Percentiles rank a stretch among this genome's conserved stretches.
Evolutionary conservation across 805 yeast genomes (phyloP).

Genomic region (Cyberlindnera bimundalis): DNA sequence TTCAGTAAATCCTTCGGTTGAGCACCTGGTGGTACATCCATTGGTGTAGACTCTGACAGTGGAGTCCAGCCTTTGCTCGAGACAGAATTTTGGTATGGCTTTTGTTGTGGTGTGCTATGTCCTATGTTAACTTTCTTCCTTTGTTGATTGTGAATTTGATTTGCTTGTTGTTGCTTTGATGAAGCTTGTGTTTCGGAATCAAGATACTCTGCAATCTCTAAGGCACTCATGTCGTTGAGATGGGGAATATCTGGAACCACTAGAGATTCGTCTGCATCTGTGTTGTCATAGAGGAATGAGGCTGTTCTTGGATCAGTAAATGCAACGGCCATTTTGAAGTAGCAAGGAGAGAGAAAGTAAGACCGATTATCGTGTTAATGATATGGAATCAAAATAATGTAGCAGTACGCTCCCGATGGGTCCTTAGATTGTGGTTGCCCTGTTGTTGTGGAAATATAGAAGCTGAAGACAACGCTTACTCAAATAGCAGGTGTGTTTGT

Average conservation of each 20-base stretch:
- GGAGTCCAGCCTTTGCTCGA: slow-evolving; percentile 24
- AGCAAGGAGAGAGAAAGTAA: neutral
- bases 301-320: slow-evolving; percentile 6
- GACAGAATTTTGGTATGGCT: slow-evolving; percentile 11
- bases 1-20: slow-evolving; percentile 28
- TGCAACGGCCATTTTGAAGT: slow-evolving; percentile 3
- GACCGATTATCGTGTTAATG: too few species aligned
- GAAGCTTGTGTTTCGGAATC: slow-evolving; percentile 4
- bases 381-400: too few species aligned
- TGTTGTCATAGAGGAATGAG: slow-evolving; percentile 12
- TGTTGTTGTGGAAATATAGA: too few species aligned
- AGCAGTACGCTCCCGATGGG: too few species aligned
- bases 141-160: neutral
- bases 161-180: neutral
- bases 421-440: too few species aligned
- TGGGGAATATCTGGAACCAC: slow-evolving; percentile 13
- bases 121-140: neutral
- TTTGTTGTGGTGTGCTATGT: slow-evolving; percentile 1
- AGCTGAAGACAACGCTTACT: too few species aligned
- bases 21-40: slow-evolving; percentile 12
- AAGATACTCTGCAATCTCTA: slow-evolving; percentile 19
- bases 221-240: slow-evolving; percentile 12
- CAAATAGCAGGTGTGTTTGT: too few species aligned
- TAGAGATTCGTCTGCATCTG: slow-evolving; percentile 4
- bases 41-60: slow-evolving; percentile 27